Conservation (phyloP, 2,329 filamentous ascomycete genomes). For the Colletotrichum truncatum region DNA sequence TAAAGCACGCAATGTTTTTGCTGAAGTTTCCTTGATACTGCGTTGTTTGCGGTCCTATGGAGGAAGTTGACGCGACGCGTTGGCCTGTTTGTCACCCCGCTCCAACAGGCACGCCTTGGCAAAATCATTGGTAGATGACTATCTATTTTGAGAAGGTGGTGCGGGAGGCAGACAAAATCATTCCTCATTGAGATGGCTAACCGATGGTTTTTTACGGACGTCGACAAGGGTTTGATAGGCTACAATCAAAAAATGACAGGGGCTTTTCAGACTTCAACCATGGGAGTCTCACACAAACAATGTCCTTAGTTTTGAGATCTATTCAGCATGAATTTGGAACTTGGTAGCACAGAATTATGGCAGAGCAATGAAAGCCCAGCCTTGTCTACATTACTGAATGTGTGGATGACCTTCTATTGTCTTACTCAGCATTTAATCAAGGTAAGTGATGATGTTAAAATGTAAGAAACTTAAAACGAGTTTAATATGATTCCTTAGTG, state of each 20-base stretch:
- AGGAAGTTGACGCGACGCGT: slow-evolving; percentile 23
- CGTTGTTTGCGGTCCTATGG: neutral
- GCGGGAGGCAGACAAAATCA: slow-evolving; percentile 4
- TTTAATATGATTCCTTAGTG: too few species aligned
- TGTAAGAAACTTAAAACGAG: too few species aligned
- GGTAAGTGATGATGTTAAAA: too few species aligned
- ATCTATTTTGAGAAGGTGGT: slow-evolving; percentile 17
- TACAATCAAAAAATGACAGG: neutral
- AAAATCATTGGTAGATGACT: neutral
- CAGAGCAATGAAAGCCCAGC: too few species aligned
- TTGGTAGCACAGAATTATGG: too few species aligned
- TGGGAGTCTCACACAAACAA: too few species aligned
- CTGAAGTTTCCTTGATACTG: neutral
- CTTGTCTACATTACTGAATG: too few species aligned
- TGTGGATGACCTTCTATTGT: too few species aligned
- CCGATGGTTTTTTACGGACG: neutral
- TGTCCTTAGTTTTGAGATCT: too few species aligned
- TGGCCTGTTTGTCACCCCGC: slow-evolving; percentile 14
- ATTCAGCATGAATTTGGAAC: too few species aligned
- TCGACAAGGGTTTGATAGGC: slow-evolving; percentile 8
- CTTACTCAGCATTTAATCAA: too few species aligned
- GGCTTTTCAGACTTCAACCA: neutral
- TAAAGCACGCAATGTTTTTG: neutral
- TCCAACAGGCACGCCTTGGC: neutral
- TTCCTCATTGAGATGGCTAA: neutral